These are phyloP conservation scores for Pleurotus salmoneostramineus DNA, from an alignment of 768 basidiomycete species.

Conservation along the genomic window DNA sequence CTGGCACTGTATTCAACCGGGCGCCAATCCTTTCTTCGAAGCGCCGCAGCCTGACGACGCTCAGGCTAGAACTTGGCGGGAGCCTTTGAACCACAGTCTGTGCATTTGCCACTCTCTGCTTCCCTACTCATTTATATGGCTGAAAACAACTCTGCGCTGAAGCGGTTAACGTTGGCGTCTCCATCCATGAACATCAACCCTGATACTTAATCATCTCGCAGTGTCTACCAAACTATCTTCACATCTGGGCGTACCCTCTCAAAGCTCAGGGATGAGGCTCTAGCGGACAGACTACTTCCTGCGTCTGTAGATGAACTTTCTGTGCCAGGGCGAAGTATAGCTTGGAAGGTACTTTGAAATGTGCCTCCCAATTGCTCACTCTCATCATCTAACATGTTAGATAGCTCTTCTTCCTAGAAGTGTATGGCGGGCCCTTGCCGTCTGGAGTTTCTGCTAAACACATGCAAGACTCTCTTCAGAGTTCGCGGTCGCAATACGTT, in stretches of 20 bases:
- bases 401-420: constrained; percentile 6
- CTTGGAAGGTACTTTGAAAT: not conserved
- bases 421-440: constrained; percentile 50
- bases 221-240: constrained; percentile 44
- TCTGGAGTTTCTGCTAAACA: constrained; percentile 31
- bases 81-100: too few species aligned
- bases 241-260: constrained; percentile 49
- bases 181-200: too few species aligned
- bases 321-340: constrained; percentile 69
- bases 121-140: too few species aligned
- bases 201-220: constrained; percentile 20
- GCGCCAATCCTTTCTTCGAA: not conserved
- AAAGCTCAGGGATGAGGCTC: constrained; percentile 63
- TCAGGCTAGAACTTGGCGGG: too few species aligned
- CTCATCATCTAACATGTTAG: constrained; percentile 4
- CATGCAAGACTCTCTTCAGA: constrained; percentile 39
- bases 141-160: too few species aligned
- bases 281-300: constrained; percentile 56
- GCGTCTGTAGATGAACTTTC: constrained; percentile 34
- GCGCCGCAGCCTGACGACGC: not conserved
- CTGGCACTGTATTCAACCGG: not conserved
- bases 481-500: constrained; percentile 53
- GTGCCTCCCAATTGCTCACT: not conserved
- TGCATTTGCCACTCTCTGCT: too few species aligned
- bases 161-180: too few species aligned